A percentile compares a stretch with the other conserved stretches of the same genome.
Evolutionary conservation across 345 rosid genomes (phyloP).

Genomic region (Rhizophora apiculata): DNA sequence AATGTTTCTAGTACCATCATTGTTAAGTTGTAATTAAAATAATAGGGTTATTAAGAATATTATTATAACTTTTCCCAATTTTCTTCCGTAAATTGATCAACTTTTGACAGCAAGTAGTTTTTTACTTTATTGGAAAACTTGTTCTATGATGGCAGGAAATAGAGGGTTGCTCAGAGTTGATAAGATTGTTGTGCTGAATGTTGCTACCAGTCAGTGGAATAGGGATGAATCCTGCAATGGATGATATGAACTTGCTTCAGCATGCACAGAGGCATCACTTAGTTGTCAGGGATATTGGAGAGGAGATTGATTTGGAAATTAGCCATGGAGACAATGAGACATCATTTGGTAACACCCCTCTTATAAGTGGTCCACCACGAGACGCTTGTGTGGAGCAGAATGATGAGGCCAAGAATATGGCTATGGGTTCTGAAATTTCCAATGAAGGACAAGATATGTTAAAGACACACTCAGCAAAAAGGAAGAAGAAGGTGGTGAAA

Average conservation of each 20-base stretch:
- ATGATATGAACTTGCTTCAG: constrained; percentile 95
- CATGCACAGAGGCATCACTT: constrained; percentile 95
- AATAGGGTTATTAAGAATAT: not conserved
- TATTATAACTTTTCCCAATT: not conserved
- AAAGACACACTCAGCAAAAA: constrained; percentile 63
- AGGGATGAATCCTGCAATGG: constrained; percentile 91
- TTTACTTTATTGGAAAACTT: constrained; percentile 8
- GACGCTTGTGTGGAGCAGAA: constrained; percentile 76
- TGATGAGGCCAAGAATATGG: constrained; percentile 81
- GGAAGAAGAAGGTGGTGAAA: constrained; percentile 96
- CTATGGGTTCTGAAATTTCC: constrained; percentile 60
- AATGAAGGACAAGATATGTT: constrained; percentile 68
- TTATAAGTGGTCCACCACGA: constrained; percentile 57
- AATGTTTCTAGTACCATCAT: not conserved
- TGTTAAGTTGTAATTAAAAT: not conserved
- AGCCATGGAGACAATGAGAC: constrained; percentile 91
- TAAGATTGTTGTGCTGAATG: constrained; percentile 85
- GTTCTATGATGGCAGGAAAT: constrained; percentile 21
- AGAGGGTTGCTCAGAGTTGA: constrained; percentile 28
- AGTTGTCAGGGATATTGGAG: constrained; percentile 89
- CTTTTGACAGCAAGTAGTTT: constrained; percentile 9
- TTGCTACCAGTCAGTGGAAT: constrained; percentile 70
- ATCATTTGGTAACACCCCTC: constrained; percentile 69
- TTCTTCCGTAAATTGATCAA: not conserved
- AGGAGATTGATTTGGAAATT: constrained; percentile 97